These are phyloP conservation scores for Penicillium samsonianum DNA, from an alignment of 495 filamentous ascomycete genomes.

Conservation along the genomic window DNA sequence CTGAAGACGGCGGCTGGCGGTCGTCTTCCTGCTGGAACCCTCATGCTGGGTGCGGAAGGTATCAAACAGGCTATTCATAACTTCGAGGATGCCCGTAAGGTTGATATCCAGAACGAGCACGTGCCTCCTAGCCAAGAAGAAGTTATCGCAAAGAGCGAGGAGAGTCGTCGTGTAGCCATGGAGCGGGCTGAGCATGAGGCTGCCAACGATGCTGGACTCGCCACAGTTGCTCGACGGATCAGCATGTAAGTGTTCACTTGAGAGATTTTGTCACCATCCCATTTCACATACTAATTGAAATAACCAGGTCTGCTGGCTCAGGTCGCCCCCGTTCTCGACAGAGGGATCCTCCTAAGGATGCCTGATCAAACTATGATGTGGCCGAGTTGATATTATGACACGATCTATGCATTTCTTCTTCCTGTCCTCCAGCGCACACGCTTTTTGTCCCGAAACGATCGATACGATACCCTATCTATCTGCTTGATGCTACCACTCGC, in stretches of 20 bases:
- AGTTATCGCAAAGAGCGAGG: constrained; percentile 74
- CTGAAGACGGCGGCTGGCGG: constrained; percentile 96
- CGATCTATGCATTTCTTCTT: constrained; percentile 32
- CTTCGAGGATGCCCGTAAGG: constrained; percentile 97
- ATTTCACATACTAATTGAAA: constrained; percentile 17
- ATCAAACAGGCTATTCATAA: constrained; percentile 98
- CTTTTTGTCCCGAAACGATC: constrained; percentile 33
- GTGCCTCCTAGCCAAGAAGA: constrained; percentile 92
- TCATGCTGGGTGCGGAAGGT: constrained; percentile 97
- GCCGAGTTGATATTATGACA: constrained; percentile 32
- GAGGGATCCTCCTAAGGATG: constrained; percentile 32
- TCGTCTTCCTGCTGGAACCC: constrained; percentile 87
- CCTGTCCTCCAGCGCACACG: constrained; percentile 31
- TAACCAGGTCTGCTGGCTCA: constrained; percentile 41
- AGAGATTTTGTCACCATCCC: not conserved
- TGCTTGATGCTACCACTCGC: constrained; percentile 24
- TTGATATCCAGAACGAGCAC: constrained; percentile 94
- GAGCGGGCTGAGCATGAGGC: constrained; percentile 83
- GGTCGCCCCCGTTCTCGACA: constrained; percentile 38
- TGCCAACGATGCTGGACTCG: constrained; percentile 84
- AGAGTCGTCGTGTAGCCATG: constrained; percentile 76
- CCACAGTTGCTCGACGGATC: constrained; percentile 81
- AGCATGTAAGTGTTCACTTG: constrained; percentile 81
- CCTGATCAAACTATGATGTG: constrained; percentile 21
- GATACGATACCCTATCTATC: constrained; percentile 36